Percentiles rank a stretch among this genome's conserved stretches.
Conservation (phyloP, 1,284 basidiomycete genomes). For the Vanrija sp. region DNA sequence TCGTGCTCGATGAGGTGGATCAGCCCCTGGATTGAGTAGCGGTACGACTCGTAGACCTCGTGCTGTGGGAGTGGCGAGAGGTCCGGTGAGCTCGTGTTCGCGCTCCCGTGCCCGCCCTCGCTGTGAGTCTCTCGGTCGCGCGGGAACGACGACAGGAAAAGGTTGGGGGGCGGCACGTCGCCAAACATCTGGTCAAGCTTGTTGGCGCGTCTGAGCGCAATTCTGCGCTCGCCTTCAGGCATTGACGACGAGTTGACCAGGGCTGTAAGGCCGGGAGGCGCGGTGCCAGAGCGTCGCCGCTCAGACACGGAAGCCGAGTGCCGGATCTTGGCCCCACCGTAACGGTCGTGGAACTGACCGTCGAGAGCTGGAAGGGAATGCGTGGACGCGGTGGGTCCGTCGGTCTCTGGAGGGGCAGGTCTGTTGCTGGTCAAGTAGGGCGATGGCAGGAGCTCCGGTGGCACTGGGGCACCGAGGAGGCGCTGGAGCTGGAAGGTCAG, state of each 20-base stretch:
- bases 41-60: conserved; percentile 18
- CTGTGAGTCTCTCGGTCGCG: not conserved
- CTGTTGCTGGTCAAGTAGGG: not conserved
- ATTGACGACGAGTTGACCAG: conserved; percentile 1
- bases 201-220: conserved; percentile 24
- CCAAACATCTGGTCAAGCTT: conserved; percentile 39
- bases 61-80: not conserved
- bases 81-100: not conserved
- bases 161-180: conserved; percentile 22
- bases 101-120: not conserved
- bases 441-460: conserved; percentile 11
- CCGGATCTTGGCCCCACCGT: too few relatives aligned
- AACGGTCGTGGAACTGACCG: too few relatives aligned
- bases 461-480: conserved; percentile 23
- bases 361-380: too few relatives aligned
- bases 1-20: conserved; percentile 35
- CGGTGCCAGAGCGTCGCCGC: too few relatives aligned
- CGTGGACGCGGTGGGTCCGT: not conserved
- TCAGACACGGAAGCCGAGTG: too few relatives aligned
- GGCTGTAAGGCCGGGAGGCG: not conserved
- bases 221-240: conserved; percentile 33
- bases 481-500: conserved; percentile 20
- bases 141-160: conserved; percentile 13
- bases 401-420: not conserved
- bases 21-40: conserved; percentile 26